These are phyloP conservation scores for Aspergillus versicolor DNA, from an alignment of 2,329 filamentous ascomycete genomes.

Conservation along the genomic window DNA sequence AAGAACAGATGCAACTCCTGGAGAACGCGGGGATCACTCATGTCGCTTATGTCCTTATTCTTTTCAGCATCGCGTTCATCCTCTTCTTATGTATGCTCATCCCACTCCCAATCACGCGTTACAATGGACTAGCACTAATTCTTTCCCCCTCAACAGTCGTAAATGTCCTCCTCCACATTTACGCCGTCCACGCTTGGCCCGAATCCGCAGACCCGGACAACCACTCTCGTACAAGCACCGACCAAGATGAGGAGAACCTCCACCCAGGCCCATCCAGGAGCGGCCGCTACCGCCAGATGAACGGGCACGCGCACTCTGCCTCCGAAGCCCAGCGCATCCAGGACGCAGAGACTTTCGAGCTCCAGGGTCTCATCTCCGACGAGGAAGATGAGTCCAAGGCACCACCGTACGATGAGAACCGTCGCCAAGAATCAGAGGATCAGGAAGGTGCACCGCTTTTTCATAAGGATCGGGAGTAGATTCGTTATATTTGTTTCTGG, in stretches of 20 bases:
- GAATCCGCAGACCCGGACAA: slow-evolving; percentile 28
- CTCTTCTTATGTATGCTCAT: slow-evolving; percentile 72
- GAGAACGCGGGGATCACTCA: slow-evolving; percentile 74
- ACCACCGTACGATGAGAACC: slow-evolving; percentile 4
- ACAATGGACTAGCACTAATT: neutral
- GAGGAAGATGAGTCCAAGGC: slow-evolving; percentile 64
- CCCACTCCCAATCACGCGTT: neutral
- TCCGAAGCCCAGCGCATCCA: slow-evolving; percentile 56
- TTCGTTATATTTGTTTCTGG: neutral
- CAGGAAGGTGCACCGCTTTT: slow-evolving; percentile 28
- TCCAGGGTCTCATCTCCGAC: slow-evolving; percentile 85
- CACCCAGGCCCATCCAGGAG: slow-evolving; percentile 11
- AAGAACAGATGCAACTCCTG: slow-evolving; percentile 88
- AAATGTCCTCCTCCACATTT: slow-evolving; percentile 81
- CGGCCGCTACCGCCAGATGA: slow-evolving; percentile 22
- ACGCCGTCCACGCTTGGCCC: slow-evolving; percentile 64
- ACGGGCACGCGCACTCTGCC: slow-evolving; percentile 45
- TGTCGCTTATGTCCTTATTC: slow-evolving; percentile 86
- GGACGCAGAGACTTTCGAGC: slow-evolving; percentile 90
- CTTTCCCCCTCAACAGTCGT: slow-evolving; percentile 52
- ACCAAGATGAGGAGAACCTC: slow-evolving; percentile 2
- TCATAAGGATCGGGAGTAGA: slow-evolving; percentile 14
- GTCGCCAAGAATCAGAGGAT: slow-evolving; percentile 28
- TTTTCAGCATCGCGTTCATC: slow-evolving; percentile 87
- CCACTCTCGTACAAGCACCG: slow-evolving; percentile 6